Evolutionary conservation across 495 filamentous ascomycete species (phyloP), one percentile per base, ranked within the genome.

Genomic region (Jackrogersella multiformis): DNA sequence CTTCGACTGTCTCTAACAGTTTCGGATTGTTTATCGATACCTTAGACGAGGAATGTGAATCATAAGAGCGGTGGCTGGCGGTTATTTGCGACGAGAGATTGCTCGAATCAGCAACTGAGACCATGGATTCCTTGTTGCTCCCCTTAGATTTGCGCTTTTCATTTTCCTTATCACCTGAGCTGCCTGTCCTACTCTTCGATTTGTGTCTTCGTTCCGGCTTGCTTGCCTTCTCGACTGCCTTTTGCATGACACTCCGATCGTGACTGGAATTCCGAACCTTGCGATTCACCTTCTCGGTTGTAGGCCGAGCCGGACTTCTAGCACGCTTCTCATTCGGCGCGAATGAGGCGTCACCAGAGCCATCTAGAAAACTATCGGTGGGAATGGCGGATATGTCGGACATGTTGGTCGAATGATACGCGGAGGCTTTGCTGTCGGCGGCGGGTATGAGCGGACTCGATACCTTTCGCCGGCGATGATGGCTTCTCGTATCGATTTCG

Each of bases 311-410:
- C 1, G 80, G 76, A 39, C 79, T 81, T 61, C 67, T 72, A 26
- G 76, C 71, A 48, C 77, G 73, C 48, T 74, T 78, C 51, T 77
- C 52, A 23, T 79, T 79, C 36, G 68, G 66, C 48, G 51, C 61
- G 18, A 56, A 21, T 0, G 48, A 55, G 60, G 76, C 21, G 65
- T 74, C 56, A 54, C 79, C 79, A 1, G 81, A 81, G 13, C 86
- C 89, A 71, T 96, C 93, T 10, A 97, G 82, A 83, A 97, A 93
- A 77, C 91, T 94, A 73, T 97, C 91, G 23, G 90, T 87, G 12
- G 93, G 93, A 83, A 97, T 95, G 9, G 90, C 92, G 0, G 93
- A 97, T 26, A 97, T 90, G 53, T 97, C 93, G 0, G 93, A 97
- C 65, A 73, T 74, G 13, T 83, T 79, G n/a, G 82, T 77, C 5